A percentile compares a stretch with the other conserved stretches of the same genome.
phyloP scores from a whole-genome alignment of 2,329 filamentous ascomycete species.

The Penicillium sp. region DNA sequence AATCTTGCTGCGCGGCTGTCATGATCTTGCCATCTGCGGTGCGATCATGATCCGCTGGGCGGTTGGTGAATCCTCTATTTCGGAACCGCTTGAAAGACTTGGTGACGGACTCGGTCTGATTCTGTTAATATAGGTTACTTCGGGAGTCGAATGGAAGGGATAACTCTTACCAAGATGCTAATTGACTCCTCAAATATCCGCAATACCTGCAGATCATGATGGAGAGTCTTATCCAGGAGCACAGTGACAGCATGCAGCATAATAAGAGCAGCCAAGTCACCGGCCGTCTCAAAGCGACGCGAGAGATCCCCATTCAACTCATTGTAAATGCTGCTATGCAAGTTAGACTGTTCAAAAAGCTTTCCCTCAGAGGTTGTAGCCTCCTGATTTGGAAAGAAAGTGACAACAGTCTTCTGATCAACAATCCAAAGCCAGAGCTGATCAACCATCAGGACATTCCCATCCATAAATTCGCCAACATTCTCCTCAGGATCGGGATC shows the following conservation, averaged over 20 bases:
- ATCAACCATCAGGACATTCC: slow-evolving; percentile 63
- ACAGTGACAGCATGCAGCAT: slow-evolving; percentile 62
- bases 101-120: slow-evolving; percentile 61
- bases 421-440: slow-evolving; percentile 59
- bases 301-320: slow-evolving; percentile 65
- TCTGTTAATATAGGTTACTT: background rate
- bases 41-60: slow-evolving; percentile 30
- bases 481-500: slow-evolving; percentile 10
- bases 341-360: slow-evolving; percentile 52
- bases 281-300: slow-evolving; percentile 58
- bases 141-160: background rate
- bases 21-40: slow-evolving; percentile 29
- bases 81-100: slow-evolving; percentile 62
- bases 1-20: slow-evolving; percentile 34
- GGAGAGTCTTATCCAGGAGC: slow-evolving; percentile 57
- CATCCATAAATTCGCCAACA: slow-evolving; percentile 27
- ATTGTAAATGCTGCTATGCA: slow-evolving; percentile 63
- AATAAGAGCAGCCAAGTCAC: slow-evolving; percentile 62
- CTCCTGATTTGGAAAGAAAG: slow-evolving; percentile 36
- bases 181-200: slow-evolving; percentile 66
- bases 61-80: slow-evolving; percentile 54
- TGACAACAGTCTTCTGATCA: slow-evolving; percentile 34
- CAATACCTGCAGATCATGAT: slow-evolving; percentile 62
- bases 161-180: slow-evolving; percentile 54
- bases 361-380: slow-evolving; percentile 34